These are phyloP conservation scores for Atkinsonella texensis DNA, from an alignment of 2,329 filamentous ascomycete species.

Conservation along the genomic window DNA sequence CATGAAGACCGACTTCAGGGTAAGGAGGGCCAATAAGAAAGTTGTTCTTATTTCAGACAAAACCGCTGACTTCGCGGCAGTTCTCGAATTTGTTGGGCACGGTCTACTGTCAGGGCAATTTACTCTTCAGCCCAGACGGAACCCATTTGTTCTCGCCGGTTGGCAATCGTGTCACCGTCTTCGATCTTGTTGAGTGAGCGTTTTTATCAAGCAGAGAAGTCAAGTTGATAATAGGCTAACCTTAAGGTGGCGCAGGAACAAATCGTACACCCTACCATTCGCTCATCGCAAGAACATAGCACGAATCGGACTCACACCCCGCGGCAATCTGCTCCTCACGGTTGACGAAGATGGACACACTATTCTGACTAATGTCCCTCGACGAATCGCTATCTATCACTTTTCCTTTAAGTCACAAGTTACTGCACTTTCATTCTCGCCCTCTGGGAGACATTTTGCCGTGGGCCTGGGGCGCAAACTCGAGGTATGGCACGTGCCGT, in stretches of 20 bases:
- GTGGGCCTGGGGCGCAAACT: conserved; percentile 78
- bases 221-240: neutral
- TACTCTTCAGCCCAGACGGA: conserved; percentile 93
- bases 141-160: conserved; percentile 92
- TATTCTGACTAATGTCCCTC: conserved; percentile 80
- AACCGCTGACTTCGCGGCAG: conserved; percentile 32
- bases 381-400: conserved; percentile 79
- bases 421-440: conserved; percentile 78
- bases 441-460: conserved; percentile 81
- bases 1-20: conserved; percentile 99
- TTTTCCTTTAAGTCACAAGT: conserved; percentile 87
- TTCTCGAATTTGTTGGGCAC: conserved; percentile 98
- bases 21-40: conserved; percentile 24
- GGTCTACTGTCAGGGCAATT: conserved; percentile 95
- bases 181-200: conserved; percentile 84
- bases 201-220: neutral
- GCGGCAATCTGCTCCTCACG: conserved; percentile 83
- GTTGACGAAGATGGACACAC: conserved; percentile 91
- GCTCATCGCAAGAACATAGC: conserved; percentile 89
- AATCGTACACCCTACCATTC: conserved; percentile 77
- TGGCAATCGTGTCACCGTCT: conserved; percentile 89
- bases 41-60: neutral
- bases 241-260: conserved; percentile 46
- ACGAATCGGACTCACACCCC: conserved; percentile 75
- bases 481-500: conserved; percentile 93